Evolutionary conservation across 495 filamentous ascomycete species (phyloP).

Genomic region (Daldinia caldariorum): DNA sequence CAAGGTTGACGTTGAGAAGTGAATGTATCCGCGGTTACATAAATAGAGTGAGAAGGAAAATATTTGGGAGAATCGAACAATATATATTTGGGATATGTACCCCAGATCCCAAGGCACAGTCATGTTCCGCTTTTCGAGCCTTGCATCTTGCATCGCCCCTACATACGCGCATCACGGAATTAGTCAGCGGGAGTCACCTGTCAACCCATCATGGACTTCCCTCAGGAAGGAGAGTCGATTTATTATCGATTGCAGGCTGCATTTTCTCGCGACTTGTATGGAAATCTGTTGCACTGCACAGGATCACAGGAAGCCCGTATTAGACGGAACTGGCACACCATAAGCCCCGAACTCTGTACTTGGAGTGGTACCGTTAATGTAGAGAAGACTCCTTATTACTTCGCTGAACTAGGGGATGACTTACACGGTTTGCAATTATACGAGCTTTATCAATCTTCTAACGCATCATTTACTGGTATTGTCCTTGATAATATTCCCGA

Average conservation of each 20-base stretch:
- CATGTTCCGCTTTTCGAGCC: neutral
- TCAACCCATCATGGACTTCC: constrained; percentile 25
- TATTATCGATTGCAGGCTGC: constrained; percentile 36
- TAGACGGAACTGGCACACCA: constrained; percentile 12
- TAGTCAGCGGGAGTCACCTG: neutral
- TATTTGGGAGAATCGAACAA: neutral
- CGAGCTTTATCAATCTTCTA: constrained; percentile 4
- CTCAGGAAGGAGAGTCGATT: constrained; percentile 32
- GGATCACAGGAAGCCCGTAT: constrained; percentile 21
- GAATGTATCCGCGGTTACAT: neutral
- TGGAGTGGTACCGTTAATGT: neutral
- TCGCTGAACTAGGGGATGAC: neutral
- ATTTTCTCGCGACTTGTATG: constrained; percentile 16
- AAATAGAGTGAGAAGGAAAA: neutral
- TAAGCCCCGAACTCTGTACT: neutral
- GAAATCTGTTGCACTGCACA: constrained; percentile 21
- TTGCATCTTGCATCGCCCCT: neutral
- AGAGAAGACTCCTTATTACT: neutral
- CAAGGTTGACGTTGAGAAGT: neutral
- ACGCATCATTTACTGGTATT: constrained; percentile 17
- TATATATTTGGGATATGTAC: constrained; percentile 19
- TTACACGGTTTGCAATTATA: constrained; percentile 20
- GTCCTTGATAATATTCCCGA: neutral
- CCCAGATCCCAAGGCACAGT: constrained; percentile 7
- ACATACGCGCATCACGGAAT: constrained; percentile 8